These are phyloP conservation scores for Penicillium sumatraense DNA, from an alignment of 2,329 filamentous ascomycete species.

Conservation along the genomic window DNA sequence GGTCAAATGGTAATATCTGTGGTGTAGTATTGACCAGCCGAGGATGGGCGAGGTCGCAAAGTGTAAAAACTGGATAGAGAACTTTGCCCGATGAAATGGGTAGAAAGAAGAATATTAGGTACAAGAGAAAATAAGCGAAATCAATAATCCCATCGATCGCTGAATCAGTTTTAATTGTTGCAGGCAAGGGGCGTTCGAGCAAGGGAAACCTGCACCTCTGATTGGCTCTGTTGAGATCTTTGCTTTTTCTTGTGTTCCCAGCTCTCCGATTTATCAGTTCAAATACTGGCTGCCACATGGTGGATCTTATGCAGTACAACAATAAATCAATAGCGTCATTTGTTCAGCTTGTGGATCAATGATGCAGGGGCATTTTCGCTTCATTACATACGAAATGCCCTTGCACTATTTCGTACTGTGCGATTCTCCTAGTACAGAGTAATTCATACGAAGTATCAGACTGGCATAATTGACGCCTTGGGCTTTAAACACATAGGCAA, in stretches of 20 bases:
- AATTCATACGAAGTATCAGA: background rate
- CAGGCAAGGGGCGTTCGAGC: background rate
- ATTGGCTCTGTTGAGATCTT: background rate
- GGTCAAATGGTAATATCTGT: background rate
- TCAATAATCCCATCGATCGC: background rate
- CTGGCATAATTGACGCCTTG: background rate
- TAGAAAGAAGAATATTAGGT: background rate
- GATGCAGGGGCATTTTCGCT: background rate
- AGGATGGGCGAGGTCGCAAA: background rate
- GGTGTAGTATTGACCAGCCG: background rate
- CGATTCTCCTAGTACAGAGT: no score
- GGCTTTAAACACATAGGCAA: no score
- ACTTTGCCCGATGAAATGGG: no score
- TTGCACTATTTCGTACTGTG: background rate
- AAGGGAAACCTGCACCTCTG: background rate
- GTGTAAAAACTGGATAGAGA: background rate
- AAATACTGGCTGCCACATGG: background rate
- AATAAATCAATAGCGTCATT: background rate
- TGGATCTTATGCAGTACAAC: background rate
- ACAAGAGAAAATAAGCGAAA: background rate
- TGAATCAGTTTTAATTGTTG: background rate
- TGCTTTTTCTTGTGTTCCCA: constrained; percentile 3
- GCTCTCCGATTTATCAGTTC: constrained; percentile 1
- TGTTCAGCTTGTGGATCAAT: background rate
- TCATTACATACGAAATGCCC: background rate